Percentiles rank a stretch among this genome's conserved stretches.
Evolutionary conservation across 139 green algal species (phyloP).

Genomic region (Chlorella sp.): DNA sequence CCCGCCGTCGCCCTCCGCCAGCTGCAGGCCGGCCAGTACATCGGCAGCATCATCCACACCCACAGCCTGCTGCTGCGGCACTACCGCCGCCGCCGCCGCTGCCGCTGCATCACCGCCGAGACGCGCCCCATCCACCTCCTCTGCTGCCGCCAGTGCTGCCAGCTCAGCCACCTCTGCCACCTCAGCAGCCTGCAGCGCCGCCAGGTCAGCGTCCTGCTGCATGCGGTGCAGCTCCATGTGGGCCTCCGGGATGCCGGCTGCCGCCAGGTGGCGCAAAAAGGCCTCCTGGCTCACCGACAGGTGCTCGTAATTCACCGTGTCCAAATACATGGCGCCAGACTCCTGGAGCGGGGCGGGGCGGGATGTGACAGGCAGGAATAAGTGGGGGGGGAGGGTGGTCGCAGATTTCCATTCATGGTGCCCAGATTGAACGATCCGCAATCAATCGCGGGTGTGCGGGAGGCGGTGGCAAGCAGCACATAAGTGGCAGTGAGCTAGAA

Average conservation of each 20-base stretch:
- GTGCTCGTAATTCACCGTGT: conserved; percentile 50
- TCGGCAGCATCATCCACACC: background rate
- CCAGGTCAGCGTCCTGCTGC: conserved; percentile 12
- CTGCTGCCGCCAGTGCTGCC: background rate
- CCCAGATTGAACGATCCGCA: background rate
- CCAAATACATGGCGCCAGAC: conserved; percentile 49
- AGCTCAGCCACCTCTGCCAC: background rate
- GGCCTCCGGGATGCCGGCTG: conserved; percentile 52
- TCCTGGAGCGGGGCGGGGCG: conserved; percentile 20
- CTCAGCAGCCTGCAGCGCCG: background rate
- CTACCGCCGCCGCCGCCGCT: background rate
- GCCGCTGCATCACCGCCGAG: background rate
- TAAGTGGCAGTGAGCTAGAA: background rate
- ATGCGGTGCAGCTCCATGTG: conserved; percentile 33
- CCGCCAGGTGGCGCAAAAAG: conserved; percentile 44
- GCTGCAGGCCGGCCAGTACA: conserved; percentile 6
- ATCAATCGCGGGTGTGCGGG: too few relatives aligned
- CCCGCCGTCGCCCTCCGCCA: background rate
- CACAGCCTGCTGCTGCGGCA: background rate
- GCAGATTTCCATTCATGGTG: conserved; percentile 23
- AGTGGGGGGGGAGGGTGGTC: background rate
- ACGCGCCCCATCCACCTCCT: background rate
- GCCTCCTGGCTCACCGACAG: conserved; percentile 33
- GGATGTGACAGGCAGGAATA: background rate
- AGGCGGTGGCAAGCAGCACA: background rate